Conservation (phyloP, 2,329 filamentous ascomycete species). For the Ceratocystiopsis sp. region DNA sequence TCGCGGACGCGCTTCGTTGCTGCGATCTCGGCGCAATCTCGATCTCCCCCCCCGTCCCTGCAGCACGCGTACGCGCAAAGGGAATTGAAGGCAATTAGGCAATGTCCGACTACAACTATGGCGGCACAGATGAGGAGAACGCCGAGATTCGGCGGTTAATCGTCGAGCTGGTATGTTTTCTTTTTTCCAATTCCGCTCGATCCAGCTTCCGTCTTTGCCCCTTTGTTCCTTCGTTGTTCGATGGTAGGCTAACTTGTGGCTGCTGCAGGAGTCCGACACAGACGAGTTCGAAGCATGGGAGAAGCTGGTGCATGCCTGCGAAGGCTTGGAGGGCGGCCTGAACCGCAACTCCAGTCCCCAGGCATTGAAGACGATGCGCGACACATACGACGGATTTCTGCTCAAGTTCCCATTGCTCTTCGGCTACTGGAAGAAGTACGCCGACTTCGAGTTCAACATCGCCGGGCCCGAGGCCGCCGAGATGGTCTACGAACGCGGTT, state of each 20-base stretch:
- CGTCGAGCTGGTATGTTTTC: slow-evolving; percentile 51
- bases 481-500: slow-evolving; percentile 92
- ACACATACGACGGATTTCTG: slow-evolving; percentile 82
- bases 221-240: background rate
- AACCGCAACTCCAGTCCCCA: slow-evolving; percentile 94
- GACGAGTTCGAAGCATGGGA: slow-evolving; percentile 96
- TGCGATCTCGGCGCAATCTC: too few species aligned
- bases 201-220: background rate
- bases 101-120: slow-evolving; percentile 61
- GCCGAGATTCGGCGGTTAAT: slow-evolving; percentile 66
- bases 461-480: slow-evolving; percentile 93
- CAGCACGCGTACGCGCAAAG: too few species aligned
- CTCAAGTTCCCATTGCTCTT: slow-evolving; percentile 91
- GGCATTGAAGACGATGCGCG: slow-evolving; percentile 71
- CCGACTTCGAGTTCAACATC: slow-evolving; percentile 92
- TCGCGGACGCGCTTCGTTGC: too few species aligned
- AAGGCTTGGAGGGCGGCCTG: slow-evolving; percentile 77
- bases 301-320: slow-evolving; percentile 68
- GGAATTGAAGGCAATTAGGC: background rate
- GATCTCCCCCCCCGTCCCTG: too few species aligned
- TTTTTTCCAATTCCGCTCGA: background rate
- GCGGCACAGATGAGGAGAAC: slow-evolving; percentile 64
- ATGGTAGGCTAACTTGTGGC: background rate
- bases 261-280: slow-evolving; percentile 43
- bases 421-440: slow-evolving; percentile 99